phyloP scores from a whole-genome alignment of 495 filamentous ascomycete genomes.

The Sphaerosporella brunnea region DNA sequence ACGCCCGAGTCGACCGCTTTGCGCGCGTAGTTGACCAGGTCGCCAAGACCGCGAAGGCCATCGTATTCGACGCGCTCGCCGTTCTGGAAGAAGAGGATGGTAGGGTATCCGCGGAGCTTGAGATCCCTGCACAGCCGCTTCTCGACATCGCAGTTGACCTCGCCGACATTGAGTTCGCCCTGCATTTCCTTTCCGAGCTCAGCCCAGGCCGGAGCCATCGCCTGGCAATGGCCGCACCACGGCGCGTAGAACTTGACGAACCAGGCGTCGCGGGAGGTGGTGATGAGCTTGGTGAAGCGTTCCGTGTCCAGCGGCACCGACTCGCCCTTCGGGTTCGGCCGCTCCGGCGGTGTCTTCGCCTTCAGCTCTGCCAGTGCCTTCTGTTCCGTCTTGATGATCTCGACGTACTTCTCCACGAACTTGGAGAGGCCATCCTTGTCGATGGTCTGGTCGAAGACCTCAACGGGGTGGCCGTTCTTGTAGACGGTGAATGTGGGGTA shows the following conservation, averaged over 20 bases:
- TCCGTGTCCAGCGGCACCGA: slow-evolving; percentile 66
- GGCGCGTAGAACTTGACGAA: slow-evolving; percentile 98
- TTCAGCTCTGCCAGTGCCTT: slow-evolving; percentile 2
- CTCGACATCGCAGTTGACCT: slow-evolving; percentile 86
- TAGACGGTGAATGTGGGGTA: slow-evolving; percentile 68
- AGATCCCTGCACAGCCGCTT: slow-evolving; percentile 77
- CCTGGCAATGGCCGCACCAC: slow-evolving; percentile 91
- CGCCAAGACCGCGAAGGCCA: slow-evolving; percentile 79
- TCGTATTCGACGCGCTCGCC: slow-evolving; percentile 85
- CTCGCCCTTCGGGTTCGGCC: slow-evolving; percentile 54
- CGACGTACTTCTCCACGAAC: slow-evolving; percentile 61
- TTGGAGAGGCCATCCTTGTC: too few species aligned
- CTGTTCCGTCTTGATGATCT: slow-evolving; percentile 43
- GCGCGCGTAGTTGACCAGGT: slow-evolving; percentile 68
- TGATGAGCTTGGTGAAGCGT: slow-evolving; percentile 70
- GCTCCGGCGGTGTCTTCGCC: slow-evolving; percentile 30
- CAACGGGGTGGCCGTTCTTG: slow-evolving; percentile 56
- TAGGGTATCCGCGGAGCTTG: slow-evolving; percentile 59
- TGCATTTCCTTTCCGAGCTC: slow-evolving; percentile 82
- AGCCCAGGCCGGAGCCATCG: slow-evolving; percentile 74
- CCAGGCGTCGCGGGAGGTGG: slow-evolving; percentile 78
- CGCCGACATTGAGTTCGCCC: slow-evolving; percentile 71
- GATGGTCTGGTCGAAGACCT: slow-evolving; percentile 38
- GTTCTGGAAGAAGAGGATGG: slow-evolving; percentile 81
- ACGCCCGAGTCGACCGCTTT: slow-evolving; percentile 68